Percentiles rank a stretch among this genome's conserved stretches.
Conservation (phyloP, 1,139 yeast genomes). For the Scheffersomyces stambukii region DNA sequence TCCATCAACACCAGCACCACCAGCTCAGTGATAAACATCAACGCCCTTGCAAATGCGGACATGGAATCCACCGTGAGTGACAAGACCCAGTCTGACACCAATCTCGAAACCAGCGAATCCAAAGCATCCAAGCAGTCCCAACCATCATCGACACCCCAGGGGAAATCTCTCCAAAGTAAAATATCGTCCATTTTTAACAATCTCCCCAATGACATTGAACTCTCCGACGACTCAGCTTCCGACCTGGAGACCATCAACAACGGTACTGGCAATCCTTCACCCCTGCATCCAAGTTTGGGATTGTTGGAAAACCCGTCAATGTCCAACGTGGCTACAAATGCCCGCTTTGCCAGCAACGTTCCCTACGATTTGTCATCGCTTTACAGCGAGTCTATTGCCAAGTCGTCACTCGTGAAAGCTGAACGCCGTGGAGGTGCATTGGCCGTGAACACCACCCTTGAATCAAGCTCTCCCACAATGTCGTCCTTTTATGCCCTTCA, state of each 20-base stretch:
- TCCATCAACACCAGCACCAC: conserved; percentile 21
- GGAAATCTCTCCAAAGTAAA: conserved; percentile 10
- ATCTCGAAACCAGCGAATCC: conserved; percentile 4
- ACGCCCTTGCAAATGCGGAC: conserved; percentile 25
- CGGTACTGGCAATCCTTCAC: conserved; percentile 1
- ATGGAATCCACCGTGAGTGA: conserved; percentile 4
- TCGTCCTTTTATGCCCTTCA: conserved; percentile 39
- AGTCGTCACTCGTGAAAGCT: conserved; percentile 28
- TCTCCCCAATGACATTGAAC: conserved; percentile 46
- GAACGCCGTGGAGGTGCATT: conserved; percentile 14
- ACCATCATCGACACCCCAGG: conserved; percentile 1
- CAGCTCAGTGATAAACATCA: conserved; percentile 30
- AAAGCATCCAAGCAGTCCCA: not conserved
- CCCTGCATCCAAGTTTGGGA: conserved; percentile 1
- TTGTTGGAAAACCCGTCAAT: conserved; percentile 3
- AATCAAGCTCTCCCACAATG: conserved; percentile 27
- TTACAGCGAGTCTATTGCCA: conserved; percentile 27
- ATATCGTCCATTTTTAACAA: conserved; percentile 43
- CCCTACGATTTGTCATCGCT: conserved; percentile 13
- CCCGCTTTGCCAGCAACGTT: conserved; percentile 3
- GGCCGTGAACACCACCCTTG: too few species aligned
- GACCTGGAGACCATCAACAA: conserved; percentile 24
- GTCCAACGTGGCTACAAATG: conserved; percentile 2
- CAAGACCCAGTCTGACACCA: conserved; percentile 1
- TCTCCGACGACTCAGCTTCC: conserved; percentile 47